phyloP scores from a whole-genome alignment of 371 early-diverging fungal species.

The Apophysomyces trapeziformis region DNA sequence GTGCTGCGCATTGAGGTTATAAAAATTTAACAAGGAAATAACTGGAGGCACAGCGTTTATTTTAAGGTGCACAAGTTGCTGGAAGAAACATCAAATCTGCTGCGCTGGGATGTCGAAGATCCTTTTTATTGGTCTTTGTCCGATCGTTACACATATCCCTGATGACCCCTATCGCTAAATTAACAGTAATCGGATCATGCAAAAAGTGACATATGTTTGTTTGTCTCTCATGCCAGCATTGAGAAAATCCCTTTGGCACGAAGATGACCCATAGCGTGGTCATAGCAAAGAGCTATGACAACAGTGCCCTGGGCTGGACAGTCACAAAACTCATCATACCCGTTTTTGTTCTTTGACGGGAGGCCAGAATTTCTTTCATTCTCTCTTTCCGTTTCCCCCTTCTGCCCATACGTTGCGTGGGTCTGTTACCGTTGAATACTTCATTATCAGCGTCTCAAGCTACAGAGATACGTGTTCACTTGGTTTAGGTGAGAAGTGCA shows the following conservation, averaged over 20 bases:
- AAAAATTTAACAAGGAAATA: too few species aligned
- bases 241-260: not conserved
- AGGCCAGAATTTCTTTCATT: not conserved
- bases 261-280: not conserved
- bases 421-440: not conserved
- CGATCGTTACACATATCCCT: conserved; percentile 4
- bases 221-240: not conserved
- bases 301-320: not conserved
- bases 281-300: not conserved
- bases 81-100: too few species aligned
- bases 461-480: not conserved
- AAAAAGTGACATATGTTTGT: conserved; percentile 4
- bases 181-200: conserved; percentile 5
- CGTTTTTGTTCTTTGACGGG: not conserved
- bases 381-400: not conserved
- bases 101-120: too few species aligned
- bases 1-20: too few species aligned
- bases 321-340: not conserved
- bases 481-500: not conserved
- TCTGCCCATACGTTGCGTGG: not conserved
- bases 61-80: too few species aligned
- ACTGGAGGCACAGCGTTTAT: too few species aligned
- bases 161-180: not conserved
- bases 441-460: not conserved
- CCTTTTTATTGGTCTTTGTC: not conserved